Conservation (phyloP, 768 basidiomycete species). For the Mycena metata region DNA sequence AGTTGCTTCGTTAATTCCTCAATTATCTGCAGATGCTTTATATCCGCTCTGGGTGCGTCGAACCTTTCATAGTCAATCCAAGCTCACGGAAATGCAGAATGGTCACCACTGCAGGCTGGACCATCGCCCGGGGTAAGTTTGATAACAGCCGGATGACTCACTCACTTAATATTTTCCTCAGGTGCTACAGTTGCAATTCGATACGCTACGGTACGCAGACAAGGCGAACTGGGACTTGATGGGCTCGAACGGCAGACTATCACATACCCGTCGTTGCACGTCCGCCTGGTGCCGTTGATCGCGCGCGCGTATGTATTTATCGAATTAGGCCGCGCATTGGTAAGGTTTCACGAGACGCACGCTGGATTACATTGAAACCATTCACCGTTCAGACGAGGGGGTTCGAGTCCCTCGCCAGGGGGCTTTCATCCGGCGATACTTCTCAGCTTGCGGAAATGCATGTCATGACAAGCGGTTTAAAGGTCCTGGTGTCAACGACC, state of each 20-base stretch:
- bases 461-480: conserved; percentile 77
- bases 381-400: conserved; percentile 55
- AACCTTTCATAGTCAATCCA: background rate
- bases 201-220: conserved; percentile 79
- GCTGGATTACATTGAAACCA: background rate
- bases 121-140: conserved; percentile 70
- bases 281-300: conserved; percentile 78
- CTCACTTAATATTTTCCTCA: conserved; percentile 35
- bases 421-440: conserved; percentile 68
- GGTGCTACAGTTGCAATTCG: conserved; percentile 76
- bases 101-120: conserved; percentile 73
- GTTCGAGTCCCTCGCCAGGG: conserved; percentile 63
- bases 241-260: conserved; percentile 78
- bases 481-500: conserved; percentile 68
- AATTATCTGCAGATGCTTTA: conserved; percentile 70
- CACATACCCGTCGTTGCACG: conserved; percentile 79
- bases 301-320: conserved; percentile 80
- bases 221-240: conserved; percentile 65
- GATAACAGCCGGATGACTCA: background rate
- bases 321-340: conserved; percentile 70
- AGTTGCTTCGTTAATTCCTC: background rate
- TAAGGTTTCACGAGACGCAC: conserved; percentile 46
- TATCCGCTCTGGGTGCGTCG: conserved; percentile 72
- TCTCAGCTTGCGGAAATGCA: conserved; percentile 80
- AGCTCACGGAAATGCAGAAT: conserved; percentile 57